phyloP scores from a whole-genome alignment of 2,329 filamentous ascomycete species.

The Talaromyces atroroseus region DNA sequence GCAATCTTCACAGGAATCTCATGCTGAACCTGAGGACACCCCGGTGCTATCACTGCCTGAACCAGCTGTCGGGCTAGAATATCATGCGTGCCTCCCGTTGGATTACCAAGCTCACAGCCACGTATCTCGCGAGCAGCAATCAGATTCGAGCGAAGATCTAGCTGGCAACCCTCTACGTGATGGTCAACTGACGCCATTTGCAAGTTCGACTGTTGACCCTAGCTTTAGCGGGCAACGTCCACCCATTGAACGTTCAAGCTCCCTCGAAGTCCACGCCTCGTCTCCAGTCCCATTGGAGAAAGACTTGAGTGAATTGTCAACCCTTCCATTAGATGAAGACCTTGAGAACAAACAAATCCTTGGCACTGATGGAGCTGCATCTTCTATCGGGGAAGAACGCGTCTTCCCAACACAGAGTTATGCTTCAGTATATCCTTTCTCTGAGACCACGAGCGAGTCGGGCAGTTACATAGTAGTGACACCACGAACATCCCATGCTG shows the following conservation, averaged over 20 bases:
- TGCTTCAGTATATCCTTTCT: background rate
- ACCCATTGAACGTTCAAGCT: slow-evolving; percentile 6
- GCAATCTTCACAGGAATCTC: background rate
- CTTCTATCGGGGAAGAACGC: background rate
- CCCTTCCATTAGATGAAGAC: background rate
- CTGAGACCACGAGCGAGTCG: background rate
- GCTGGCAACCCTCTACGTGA: background rate
- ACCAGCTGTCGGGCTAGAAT: background rate
- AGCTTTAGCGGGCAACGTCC: background rate
- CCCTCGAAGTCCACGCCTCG: slow-evolving; percentile 9
- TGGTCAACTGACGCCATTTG: background rate
- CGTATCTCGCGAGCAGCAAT: background rate
- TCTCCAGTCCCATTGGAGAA: slow-evolving; percentile 5
- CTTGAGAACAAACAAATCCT: background rate
- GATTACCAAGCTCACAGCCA: background rate
- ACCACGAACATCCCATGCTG: background rate
- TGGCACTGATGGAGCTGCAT: background rate
- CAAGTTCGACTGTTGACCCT: background rate
- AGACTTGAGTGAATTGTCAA: background rate
- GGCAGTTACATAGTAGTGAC: background rate
- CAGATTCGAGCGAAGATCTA: background rate
- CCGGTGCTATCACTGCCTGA: background rate
- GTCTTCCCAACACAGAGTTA: background rate
- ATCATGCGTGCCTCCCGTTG: background rate
- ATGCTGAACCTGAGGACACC: background rate